phyloP scores from a whole-genome alignment of 2,329 filamentous ascomycete genomes.

The Blumeria graminis region DNA sequence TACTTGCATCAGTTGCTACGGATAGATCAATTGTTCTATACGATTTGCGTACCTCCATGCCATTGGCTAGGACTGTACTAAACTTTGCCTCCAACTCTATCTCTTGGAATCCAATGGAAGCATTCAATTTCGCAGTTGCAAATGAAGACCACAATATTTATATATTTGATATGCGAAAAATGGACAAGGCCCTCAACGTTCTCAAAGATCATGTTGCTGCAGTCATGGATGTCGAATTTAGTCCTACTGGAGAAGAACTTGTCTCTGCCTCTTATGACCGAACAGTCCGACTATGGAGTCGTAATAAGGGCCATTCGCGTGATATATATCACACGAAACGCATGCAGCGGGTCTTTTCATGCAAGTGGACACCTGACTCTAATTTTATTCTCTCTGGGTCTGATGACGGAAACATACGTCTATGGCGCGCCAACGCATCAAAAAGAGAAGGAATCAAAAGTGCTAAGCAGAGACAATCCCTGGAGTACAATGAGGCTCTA shows the following conservation, averaged over 20 bases:
- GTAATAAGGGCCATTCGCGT: slow-evolving; percentile 57
- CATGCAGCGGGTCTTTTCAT: slow-evolving; percentile 84
- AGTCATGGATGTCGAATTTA: slow-evolving; percentile 92
- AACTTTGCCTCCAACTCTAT: slow-evolving; percentile 65
- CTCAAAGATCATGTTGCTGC: slow-evolving; percentile 73
- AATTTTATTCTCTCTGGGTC: slow-evolving; percentile 77
- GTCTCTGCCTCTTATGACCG: slow-evolving; percentile 77
- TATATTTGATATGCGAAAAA: slow-evolving; percentile 81
- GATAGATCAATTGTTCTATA: slow-evolving; percentile 79
- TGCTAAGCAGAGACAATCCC: slow-evolving; percentile 57
- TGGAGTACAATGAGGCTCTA: slow-evolving; percentile 78
- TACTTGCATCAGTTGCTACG: slow-evolving; percentile 63
- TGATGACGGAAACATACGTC: slow-evolving; percentile 73
- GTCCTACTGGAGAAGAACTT: slow-evolving; percentile 79
- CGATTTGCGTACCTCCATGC: slow-evolving; percentile 67
- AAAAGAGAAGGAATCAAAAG: slow-evolving; percentile 67
- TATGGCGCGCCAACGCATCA: slow-evolving; percentile 79
- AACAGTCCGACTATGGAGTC: slow-evolving; percentile 66
- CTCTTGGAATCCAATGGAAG: slow-evolving; percentile 90
- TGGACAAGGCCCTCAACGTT: slow-evolving; percentile 69
- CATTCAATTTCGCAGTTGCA: slow-evolving; percentile 81
- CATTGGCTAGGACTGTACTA: slow-evolving; percentile 58
- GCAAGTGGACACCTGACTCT: slow-evolving; percentile 66
- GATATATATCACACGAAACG: slow-evolving; percentile 96
- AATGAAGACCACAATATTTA: slow-evolving; percentile 49